Evolutionary conservation across 139 green algal species (phyloP).

Genomic region (Yamagishiella unicocca): DNA sequence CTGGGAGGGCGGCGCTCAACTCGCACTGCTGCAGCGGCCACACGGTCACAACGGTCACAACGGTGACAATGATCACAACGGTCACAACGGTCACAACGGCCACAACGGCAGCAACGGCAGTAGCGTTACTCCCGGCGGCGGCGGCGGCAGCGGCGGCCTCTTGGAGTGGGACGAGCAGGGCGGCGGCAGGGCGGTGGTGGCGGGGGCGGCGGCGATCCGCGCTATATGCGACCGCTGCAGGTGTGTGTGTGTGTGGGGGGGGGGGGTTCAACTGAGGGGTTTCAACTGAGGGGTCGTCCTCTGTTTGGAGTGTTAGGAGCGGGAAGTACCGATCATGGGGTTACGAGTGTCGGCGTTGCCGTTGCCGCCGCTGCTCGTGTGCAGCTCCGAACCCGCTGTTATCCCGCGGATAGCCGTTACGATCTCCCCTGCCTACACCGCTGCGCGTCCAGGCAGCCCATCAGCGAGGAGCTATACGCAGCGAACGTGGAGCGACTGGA

Average conservation of each 20-base stretch:
- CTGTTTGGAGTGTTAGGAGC: no score
- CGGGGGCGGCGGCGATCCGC: not conserved
- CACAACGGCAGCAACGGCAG: no score
- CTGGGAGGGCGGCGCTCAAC: not conserved
- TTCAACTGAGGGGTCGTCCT: no score
- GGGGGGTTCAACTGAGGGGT: not conserved
- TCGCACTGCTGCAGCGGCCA: no score
- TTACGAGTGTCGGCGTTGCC: no score
- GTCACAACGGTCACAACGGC: no score
- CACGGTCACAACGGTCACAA: not conserved
- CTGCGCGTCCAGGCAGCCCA: constrained; percentile 27
- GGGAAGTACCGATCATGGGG: no score
- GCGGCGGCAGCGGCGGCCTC: not conserved
- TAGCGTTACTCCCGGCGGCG: no score
- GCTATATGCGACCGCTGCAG: constrained; percentile 36
- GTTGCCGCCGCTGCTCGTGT: no score
- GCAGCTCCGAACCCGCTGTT: no score
- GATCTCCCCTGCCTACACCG: no score
- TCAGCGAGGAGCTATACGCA: constrained; percentile 8
- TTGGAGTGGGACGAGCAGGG: not conserved
- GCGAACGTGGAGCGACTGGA: constrained; percentile 15
- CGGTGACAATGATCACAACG: not conserved
- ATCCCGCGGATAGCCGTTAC: no score
- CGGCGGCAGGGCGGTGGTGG: not conserved
- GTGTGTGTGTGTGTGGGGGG: not conserved